These are phyloP conservation scores for Didymellaceae sp. DNA, from an alignment of 2,329 filamentous ascomycete species.

Conservation along the genomic window DNA sequence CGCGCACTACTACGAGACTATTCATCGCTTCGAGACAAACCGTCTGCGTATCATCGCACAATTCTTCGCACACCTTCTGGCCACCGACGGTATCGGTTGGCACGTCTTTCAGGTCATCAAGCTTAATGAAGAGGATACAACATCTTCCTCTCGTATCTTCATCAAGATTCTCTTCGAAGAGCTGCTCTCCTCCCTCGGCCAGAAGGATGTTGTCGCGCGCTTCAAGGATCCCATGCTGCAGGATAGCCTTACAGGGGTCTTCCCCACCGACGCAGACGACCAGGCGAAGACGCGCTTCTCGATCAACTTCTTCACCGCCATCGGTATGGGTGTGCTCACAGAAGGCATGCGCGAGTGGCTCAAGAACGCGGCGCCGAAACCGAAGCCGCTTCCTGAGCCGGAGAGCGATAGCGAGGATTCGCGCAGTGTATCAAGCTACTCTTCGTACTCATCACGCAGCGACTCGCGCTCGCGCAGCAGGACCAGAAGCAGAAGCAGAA, in stretches of 20 bases:
- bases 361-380: constrained; percentile 82
- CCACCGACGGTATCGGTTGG: constrained; percentile 90
- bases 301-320: constrained; percentile 99
- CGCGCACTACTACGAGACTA: constrained; percentile 93
- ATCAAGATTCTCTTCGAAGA: constrained; percentile 98
- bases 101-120: constrained; percentile 84
- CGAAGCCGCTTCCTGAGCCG: constrained; percentile 61
- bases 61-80: constrained; percentile 91
- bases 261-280: constrained; percentile 81
- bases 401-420: constrained; percentile 44
- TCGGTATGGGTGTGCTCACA: constrained; percentile 92
- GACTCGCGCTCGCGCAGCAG: constrained; percentile 37
- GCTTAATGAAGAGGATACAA: constrained; percentile 96
- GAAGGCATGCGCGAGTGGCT: constrained; percentile 93
- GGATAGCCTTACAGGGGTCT: constrained; percentile 81
- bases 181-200: constrained; percentile 82
- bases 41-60: constrained; percentile 91
- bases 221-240: constrained; percentile 78
- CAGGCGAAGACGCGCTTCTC: constrained; percentile 91
- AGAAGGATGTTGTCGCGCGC: constrained; percentile 77
- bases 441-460: constrained; percentile 41
- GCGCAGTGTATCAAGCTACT: constrained; percentile 44
- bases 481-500: constrained; percentile 26
- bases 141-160: constrained; percentile 94
- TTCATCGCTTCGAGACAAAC: constrained; percentile 96